phyloP scores from a whole-genome alignment of 106 monocot genomes.

The Vanilla planifolia region DNA sequence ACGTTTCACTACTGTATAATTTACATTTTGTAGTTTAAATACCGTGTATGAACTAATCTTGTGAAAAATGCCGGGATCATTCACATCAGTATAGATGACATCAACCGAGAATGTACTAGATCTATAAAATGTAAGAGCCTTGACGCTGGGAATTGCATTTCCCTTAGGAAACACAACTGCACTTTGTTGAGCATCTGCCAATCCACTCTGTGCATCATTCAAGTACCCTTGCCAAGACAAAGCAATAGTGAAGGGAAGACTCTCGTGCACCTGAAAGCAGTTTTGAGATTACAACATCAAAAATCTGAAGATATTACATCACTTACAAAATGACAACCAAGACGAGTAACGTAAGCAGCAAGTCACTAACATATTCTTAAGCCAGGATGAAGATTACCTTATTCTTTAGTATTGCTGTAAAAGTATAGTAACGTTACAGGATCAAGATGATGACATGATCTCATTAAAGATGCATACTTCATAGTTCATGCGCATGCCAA shows the following conservation, averaged over 20 bases:
- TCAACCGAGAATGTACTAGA: conserved; percentile 57
- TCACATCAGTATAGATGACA: conserved; percentile 39
- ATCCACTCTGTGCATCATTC: conserved; percentile 34
- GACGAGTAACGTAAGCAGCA: too few relatives aligned
- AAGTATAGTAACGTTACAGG: too few relatives aligned
- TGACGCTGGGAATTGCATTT: conserved; percentile 49
- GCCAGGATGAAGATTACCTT: too few relatives aligned
- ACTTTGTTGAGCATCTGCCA: conserved; percentile 35
- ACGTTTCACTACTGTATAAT: background rate
- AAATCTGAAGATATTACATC: background rate
- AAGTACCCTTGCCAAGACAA: conserved; percentile 68
- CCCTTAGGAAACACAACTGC: conserved; percentile 75
- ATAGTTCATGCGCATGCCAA: too few relatives aligned
- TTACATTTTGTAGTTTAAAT: background rate
- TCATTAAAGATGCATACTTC: too few relatives aligned
- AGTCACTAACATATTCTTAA: too few relatives aligned
- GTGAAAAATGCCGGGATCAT: conserved; percentile 26
- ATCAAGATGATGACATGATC: too few relatives aligned
- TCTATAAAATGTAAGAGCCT: conserved; percentile 47
- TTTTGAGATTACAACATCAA: background rate
- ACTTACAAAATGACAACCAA: too few relatives aligned
- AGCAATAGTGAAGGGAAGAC: conserved; percentile 75
- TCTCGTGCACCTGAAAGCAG: conserved; percentile 67
- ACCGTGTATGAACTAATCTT: conserved; percentile 87
- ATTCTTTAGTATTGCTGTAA: too few relatives aligned